Evolutionary conservation across 768 basidiomycete species (phyloP), one percentile per base, ranked within the genome.

Genomic region (Erythrobasidium yunnanense): DNA sequence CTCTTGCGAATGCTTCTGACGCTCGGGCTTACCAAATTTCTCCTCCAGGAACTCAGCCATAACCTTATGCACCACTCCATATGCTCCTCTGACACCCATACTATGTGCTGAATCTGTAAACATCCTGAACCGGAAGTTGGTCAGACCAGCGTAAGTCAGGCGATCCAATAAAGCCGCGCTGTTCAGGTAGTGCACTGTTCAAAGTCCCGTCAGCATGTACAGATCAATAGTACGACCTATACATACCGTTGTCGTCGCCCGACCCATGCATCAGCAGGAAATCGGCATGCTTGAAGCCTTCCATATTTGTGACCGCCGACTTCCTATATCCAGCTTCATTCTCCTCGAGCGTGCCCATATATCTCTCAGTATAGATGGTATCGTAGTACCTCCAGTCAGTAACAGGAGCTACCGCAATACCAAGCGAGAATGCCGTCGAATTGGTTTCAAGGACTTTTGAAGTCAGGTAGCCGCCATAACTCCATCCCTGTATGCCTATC

Each of bases 401-500:
- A 52, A 93, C 90, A 65, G 90, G 90, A 83, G 90, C 90, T 33
- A 95, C 84, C 2, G 90, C 82, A 82, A 93, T 95, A 4, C 88
- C 89, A 50, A 97, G 79, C 2, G 86, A 85, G 77, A 97, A 90
- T 15, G 96, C 83, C 4, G 87, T 86, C 17, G 88, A 90, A 74
- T 88, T 81, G 3, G 88, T 86, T 77, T 99, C 95, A 13, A 88
- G 83, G 2, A 93, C 84, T 74, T 97, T 97, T 66, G 86, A 83
- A 62, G 87, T 87, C 87, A 97, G 88, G 77, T 90, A 99, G 0
- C 95, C 51, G 33, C 52, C 45, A 32, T 32, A 50, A 46, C 25
- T 13, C 93, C 95, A 97, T 46, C 95, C 95, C 92, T 92, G 96
- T 55, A 97, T 86, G 0, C 93, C 95, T 51, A 97, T 87, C 49